These are phyloP conservation scores for Phytophthora sp. DNA, from an alignment of 352 stramenopile species.

Conservation along the genomic window DNA sequence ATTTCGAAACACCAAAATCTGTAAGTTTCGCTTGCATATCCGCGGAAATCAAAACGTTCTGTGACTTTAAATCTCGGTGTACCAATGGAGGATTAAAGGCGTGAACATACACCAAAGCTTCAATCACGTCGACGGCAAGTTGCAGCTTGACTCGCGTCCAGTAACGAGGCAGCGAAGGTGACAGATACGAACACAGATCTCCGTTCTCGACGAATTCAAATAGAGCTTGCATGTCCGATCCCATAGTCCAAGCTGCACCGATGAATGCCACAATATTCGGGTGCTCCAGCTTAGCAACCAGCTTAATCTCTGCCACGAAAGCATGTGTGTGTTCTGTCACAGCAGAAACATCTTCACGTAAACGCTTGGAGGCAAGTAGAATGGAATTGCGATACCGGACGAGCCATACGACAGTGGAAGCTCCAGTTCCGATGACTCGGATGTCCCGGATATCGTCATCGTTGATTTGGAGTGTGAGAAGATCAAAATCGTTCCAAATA, in stretches of 20 bases:
- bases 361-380: conserved; percentile 33
- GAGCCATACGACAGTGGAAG: conserved; percentile 31
- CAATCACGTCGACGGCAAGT: conserved; percentile 51
- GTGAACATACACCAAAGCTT: conserved; percentile 54
- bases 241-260: conserved; percentile 36
- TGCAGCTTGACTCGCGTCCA: conserved; percentile 39
- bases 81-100: conserved; percentile 30
- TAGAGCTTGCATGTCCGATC: conserved; percentile 33
- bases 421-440: conserved; percentile 24
- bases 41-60: conserved; percentile 36
- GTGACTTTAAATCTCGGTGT: conserved; percentile 34
- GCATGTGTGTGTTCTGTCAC: conserved; percentile 6
- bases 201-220: conserved; percentile 40
- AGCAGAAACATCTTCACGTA: conserved; percentile 16
- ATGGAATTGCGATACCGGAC: conserved; percentile 29
- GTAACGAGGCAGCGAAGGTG: conserved; percentile 2
- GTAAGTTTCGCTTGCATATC: conserved; percentile 39
- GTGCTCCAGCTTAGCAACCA: conserved; percentile 33
- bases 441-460: conserved; percentile 31
- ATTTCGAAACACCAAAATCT: conserved; percentile 24
- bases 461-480: conserved; percentile 24
- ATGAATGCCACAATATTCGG: conserved; percentile 41
- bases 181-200: conserved; percentile 28
- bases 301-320: conserved; percentile 47
- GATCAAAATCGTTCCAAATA: conserved; percentile 30